Evolutionary conservation across 176 grass and related monocot genomes (phyloP).

Genomic region (Hsuehochloa calcarea): DNA sequence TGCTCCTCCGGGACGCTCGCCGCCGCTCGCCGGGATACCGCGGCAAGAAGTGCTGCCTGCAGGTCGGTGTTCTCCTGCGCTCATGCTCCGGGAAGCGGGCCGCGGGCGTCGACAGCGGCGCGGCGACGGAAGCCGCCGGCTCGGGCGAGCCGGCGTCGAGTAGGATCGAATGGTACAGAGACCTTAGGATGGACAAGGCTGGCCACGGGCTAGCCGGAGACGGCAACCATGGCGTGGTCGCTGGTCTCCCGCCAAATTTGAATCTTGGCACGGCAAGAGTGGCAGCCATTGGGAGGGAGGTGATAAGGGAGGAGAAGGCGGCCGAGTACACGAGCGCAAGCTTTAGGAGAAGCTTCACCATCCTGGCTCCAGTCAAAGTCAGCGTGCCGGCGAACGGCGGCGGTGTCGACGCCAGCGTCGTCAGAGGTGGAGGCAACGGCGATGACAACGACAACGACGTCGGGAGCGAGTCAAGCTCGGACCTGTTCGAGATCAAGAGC

Average conservation of each 20-base stretch:
- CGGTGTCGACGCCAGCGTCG: background rate
- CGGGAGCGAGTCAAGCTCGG: constrained; percentile 90
- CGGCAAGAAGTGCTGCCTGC: constrained; percentile 40
- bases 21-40: background rate
- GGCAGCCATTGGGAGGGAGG: constrained; percentile 25
- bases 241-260: constrained; percentile 25
- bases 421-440: background rate
- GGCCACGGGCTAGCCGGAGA: constrained; percentile 16
- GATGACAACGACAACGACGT: constrained; percentile 8
- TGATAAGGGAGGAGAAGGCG: constrained; percentile 3
- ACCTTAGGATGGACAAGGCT: constrained; percentile 52
- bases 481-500: constrained; percentile 97
- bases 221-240: constrained; percentile 4
- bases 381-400: background rate
- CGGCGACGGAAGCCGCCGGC: background rate
- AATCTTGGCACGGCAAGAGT: constrained; percentile 37
- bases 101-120: constrained; percentile 36
- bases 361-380: constrained; percentile 34
- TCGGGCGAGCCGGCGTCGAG: background rate
- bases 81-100: constrained; percentile 58
- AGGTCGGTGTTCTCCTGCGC: constrained; percentile 46
- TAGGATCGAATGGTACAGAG: constrained; percentile 39
- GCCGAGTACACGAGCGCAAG: background rate
- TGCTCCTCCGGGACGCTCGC: constrained; percentile 34
- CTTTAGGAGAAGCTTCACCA: constrained; percentile 19